Evolutionary conservation across 1,284 basidiomycete species (phyloP).

Genomic region (Trametes versicolor): DNA sequence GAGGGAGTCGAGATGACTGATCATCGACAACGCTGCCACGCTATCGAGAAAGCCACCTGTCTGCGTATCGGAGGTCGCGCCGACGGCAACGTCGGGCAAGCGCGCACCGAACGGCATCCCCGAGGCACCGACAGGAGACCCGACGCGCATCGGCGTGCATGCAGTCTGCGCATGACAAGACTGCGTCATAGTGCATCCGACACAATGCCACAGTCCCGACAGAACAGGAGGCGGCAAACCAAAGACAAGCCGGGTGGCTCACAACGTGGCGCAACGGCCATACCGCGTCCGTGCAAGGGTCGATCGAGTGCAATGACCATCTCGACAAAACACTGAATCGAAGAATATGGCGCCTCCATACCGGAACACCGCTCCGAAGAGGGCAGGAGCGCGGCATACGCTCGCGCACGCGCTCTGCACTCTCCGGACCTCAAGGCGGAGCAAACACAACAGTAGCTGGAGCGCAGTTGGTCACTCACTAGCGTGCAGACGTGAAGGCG

Average conservation of each 20-base stretch:
- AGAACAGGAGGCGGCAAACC: constrained; percentile 1
- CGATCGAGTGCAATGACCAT: neutral
- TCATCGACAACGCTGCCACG: neutral
- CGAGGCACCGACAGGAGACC: neutral
- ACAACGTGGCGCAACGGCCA: neutral
- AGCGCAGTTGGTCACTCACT: neutral
- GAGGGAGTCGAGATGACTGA: constrained; percentile 1
- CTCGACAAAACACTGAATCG: neutral
- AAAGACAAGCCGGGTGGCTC: neutral
- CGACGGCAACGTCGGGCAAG: neutral
- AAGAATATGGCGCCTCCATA: neutral
- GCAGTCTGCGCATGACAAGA: neutral
- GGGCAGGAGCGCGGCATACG: neutral
- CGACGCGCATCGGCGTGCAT: neutral
- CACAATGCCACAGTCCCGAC: neutral
- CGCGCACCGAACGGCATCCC: neutral
- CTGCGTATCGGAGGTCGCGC: constrained; percentile 5
- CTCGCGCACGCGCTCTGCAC: neutral
- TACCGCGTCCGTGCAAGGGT: neutral
- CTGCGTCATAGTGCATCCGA: neutral
- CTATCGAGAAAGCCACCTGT: constrained; percentile 3
- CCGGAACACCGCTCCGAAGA: neutral
- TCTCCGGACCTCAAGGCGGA: neutral
- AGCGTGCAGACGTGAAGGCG: neutral
- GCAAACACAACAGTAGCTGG: neutral